These are phyloP conservation scores for Saksenaea oblongispora DNA, from an alignment of 371 early-diverging fungal species.

Conservation along the genomic window DNA sequence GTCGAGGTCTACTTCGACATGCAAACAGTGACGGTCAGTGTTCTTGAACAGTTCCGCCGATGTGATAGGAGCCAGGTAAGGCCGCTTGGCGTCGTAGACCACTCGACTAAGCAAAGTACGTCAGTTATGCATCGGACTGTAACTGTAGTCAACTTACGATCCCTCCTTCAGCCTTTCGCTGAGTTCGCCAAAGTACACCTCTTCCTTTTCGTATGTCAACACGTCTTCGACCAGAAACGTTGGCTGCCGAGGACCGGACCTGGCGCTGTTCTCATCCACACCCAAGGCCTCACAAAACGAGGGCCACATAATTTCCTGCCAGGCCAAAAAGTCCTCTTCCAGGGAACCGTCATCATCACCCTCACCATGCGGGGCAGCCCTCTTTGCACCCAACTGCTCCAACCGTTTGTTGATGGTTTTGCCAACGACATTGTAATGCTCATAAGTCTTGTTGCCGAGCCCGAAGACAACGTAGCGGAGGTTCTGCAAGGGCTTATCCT, in stretches of 20 bases:
- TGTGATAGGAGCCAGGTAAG: conserved; percentile 68
- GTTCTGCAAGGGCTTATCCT: conserved; percentile 59
- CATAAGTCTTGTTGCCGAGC: conserved; percentile 97
- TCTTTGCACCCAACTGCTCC: conserved; percentile 70
- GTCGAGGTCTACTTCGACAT: conserved; percentile 88
- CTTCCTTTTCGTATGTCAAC: conserved; percentile 28
- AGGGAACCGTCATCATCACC: conserved; percentile 96
- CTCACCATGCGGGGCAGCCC: conserved; percentile 84
- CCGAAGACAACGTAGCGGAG: conserved; percentile 87
- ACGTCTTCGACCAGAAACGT: conserved; percentile 46
- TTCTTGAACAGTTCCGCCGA: conserved; percentile 69
- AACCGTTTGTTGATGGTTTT: conserved; percentile 69
- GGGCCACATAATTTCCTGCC: conserved; percentile 89
- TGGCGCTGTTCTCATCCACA: conserved; percentile 55
- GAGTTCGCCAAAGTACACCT: conserved; percentile 65
- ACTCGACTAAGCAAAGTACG: conserved; percentile 21
- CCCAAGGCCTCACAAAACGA: conserved; percentile 75
- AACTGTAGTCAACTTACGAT: conserved; percentile 14
- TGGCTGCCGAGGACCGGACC: conserved; percentile 40
- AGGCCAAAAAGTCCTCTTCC: conserved; percentile 93
- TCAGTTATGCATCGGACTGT: neutral
- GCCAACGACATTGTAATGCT: conserved; percentile 88
- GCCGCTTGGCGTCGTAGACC: conserved; percentile 79
- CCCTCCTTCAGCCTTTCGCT: conserved; percentile 40
- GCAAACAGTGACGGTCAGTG: conserved; percentile 84